Conservation (phyloP, 2,329 filamentous ascomycete species). For the Xylariaceae sp. region DNA sequence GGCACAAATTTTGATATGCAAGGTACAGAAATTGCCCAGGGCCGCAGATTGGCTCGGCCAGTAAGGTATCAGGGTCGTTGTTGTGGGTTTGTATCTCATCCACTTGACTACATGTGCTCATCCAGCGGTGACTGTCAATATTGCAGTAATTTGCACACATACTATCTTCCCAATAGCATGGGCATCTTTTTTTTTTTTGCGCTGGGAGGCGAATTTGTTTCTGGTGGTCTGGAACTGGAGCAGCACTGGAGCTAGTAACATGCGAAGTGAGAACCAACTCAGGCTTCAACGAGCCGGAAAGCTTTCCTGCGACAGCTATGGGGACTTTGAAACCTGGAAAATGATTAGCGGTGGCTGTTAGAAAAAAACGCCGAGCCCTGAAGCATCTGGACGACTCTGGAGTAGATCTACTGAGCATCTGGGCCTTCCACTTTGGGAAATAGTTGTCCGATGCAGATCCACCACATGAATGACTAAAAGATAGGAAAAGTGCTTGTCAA, state of each 20-base stretch:
- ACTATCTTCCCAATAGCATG: constrained; percentile 29
- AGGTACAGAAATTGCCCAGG: constrained; percentile 35
- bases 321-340: constrained; percentile 33
- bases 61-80: constrained; percentile 6
- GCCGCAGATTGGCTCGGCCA: constrained; percentile 4
- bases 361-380: neutral
- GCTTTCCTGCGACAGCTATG: constrained; percentile 37
- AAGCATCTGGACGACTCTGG: constrained; percentile 22
- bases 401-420: constrained; percentile 31
- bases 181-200: constrained; percentile 15
- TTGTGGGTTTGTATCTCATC: constrained; percentile 12
- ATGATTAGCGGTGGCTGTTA: constrained; percentile 29
- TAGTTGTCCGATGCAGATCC: constrained; percentile 18
- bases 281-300: constrained; percentile 38
- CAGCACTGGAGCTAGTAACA: constrained; percentile 9
- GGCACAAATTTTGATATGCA: constrained; percentile 42
- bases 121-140: constrained; percentile 29
- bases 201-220: constrained; percentile 11
- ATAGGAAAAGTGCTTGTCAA: constrained; percentile 13
- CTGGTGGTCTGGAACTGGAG: constrained; percentile 3
- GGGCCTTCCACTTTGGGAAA: constrained; percentile 26
- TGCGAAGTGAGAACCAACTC: constrained; percentile 10
- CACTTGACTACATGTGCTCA: constrained; percentile 21
- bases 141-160: constrained; percentile 27
- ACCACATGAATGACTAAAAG: constrained; percentile 18